Evolutionary conservation across 2,329 filamentous ascomycete species (phyloP).

Genomic region (Stemphylium vesicarium): DNA sequence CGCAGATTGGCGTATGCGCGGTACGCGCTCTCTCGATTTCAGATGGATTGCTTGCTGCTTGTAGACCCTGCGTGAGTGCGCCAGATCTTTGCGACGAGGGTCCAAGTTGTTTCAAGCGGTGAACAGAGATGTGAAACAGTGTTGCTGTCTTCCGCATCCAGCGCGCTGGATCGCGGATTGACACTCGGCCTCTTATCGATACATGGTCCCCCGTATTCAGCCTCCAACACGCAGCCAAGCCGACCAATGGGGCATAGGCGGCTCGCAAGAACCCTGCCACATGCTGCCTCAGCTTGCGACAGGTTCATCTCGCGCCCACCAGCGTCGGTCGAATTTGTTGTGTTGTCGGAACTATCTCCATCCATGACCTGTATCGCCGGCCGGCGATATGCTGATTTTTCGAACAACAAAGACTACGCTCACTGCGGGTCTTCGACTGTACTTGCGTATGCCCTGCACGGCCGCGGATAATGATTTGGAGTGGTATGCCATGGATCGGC

Average conservation of each 20-base stretch:
- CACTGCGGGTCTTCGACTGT: background rate
- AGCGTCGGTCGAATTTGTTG: background rate
- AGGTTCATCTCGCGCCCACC: background rate
- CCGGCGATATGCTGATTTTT: background rate
- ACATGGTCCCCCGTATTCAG: constrained; percentile 16
- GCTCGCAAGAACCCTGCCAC: constrained; percentile 18
- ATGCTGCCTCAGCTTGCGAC: constrained; percentile 13
- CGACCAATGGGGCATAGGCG: background rate
- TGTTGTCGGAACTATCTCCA: background rate
- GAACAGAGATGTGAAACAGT: constrained; percentile 4
- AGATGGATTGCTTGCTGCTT: background rate
- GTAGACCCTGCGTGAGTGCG: background rate
- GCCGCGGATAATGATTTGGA: constrained; percentile 9
- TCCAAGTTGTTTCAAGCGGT: constrained; percentile 3
- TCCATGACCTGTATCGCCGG: background rate
- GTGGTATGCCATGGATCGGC: background rate
- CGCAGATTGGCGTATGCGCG: constrained; percentile 12
- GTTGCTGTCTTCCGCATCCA: constrained; percentile 8
- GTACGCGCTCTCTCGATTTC: background rate
- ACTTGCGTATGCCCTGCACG: constrained; percentile 1
- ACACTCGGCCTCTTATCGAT: constrained; percentile 17
- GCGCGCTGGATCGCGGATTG: constrained; percentile 15
- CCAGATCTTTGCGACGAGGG: background rate
- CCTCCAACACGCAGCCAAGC: constrained; percentile 4
- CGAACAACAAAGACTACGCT: background rate